Percentiles rank a stretch among this genome's conserved stretches.
phyloP scores from a whole-genome alignment of 2,329 filamentous ascomycete genomes.

The Tolypocladium inflatum region DNA sequence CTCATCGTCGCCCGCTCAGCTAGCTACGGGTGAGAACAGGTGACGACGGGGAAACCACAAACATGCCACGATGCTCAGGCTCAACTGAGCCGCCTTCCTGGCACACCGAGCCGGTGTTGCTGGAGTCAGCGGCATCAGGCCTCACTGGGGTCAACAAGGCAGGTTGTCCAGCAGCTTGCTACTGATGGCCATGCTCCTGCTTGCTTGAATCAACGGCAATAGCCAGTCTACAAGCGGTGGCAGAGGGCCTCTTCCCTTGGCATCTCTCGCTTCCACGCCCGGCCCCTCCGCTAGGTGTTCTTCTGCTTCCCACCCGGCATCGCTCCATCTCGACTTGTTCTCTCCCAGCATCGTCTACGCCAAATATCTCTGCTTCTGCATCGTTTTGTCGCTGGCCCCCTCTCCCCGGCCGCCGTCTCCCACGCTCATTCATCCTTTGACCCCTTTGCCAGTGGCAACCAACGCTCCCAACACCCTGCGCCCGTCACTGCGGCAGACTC shows the following conservation, averaged over 20 bases:
- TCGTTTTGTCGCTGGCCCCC: background rate
- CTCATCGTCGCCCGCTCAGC: background rate
- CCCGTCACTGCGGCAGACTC: background rate
- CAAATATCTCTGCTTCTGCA: conserved; percentile 2
- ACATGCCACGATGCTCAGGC: too few relatives aligned
- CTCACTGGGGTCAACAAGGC: too few relatives aligned
- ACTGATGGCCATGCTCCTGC: background rate
- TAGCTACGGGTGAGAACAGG: background rate
- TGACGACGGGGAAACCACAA: background rate
- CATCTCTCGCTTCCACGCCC: background rate
- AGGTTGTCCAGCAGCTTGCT: too few relatives aligned
- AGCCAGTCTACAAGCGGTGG: background rate
- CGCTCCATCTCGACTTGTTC: background rate
- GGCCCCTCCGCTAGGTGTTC: background rate
- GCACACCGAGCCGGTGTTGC: background rate
- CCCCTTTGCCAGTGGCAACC: background rate
- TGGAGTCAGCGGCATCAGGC: background rate
- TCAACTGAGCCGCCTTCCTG: background rate
- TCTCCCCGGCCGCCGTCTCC: background rate
- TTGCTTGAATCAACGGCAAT: background rate
- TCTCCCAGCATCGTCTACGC: background rate
- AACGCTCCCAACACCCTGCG: background rate
- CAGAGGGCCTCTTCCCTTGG: background rate
- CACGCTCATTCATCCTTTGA: background rate
- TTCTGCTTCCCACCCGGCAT: background rate